phyloP scores from a whole-genome alignment of 495 filamentous ascomycete genomes.

The Hypomontagnella monticulosa region DNA sequence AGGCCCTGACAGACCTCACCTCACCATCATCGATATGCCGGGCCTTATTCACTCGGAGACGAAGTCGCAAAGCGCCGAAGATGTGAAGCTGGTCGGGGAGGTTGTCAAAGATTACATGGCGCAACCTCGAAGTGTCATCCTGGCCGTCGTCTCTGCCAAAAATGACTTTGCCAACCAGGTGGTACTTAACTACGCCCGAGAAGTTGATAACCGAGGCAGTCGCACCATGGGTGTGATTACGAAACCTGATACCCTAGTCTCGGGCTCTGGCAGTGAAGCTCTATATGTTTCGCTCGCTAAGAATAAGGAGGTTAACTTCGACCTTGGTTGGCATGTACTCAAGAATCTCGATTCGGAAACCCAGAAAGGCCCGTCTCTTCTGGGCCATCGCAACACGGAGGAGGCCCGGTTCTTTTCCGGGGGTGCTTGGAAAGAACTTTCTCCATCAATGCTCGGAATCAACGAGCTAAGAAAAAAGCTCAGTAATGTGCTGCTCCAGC shows the following conservation, averaged over 20 bases:
- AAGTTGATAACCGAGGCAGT: constrained; percentile 53
- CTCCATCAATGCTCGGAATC: constrained; percentile 39
- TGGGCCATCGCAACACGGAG: constrained; percentile 48
- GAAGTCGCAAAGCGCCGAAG: constrained; percentile 51
- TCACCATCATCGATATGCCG: constrained; percentile 73
- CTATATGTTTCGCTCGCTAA: constrained; percentile 40
- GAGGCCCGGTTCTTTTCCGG: constrained; percentile 54
- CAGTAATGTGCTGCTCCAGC: constrained; percentile 42
- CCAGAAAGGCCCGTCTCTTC: constrained; percentile 43
- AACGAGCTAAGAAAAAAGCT: constrained; percentile 45
- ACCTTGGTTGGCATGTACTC: constrained; percentile 72
- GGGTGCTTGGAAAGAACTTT: constrained; percentile 56
- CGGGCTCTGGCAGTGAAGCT: constrained; percentile 36
- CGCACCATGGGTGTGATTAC: constrained; percentile 62
- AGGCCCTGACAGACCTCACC: constrained; percentile 65
- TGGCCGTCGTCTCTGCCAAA: constrained; percentile 66
- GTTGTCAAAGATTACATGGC: constrained; percentile 67
- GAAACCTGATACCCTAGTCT: constrained; percentile 40
- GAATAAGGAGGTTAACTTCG: constrained; percentile 65
- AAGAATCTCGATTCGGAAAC: constrained; percentile 64
- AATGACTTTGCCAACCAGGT: constrained; percentile 61
- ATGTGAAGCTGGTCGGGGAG: constrained; percentile 58
- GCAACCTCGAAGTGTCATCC: constrained; percentile 64
- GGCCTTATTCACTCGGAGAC: constrained; percentile 63
- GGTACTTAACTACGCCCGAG: constrained; percentile 54